A percentile compares a stretch with the other conserved stretches of the same genome.
phyloP scores from a whole-genome alignment of 208 protist species.

The Naegleria gruberi region DNA sequence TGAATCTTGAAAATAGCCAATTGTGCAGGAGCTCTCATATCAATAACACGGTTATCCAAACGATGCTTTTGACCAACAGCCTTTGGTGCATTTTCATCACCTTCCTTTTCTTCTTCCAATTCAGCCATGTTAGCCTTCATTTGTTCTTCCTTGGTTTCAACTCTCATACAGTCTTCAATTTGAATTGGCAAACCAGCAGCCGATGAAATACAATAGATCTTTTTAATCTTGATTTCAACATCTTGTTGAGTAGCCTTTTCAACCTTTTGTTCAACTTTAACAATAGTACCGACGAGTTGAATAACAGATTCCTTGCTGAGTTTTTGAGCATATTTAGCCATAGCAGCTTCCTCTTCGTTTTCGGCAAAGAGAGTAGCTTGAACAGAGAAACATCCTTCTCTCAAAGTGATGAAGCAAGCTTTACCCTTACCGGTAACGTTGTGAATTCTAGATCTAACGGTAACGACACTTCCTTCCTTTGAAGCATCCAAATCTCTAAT shows the following conservation, averaged over 20 bases:
- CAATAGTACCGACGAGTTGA: background rate
- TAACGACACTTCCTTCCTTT: background rate
- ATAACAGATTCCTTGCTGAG: background rate
- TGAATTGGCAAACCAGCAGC: background rate
- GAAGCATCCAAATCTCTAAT: background rate
- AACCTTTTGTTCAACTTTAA: background rate
- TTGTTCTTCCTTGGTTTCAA: background rate
- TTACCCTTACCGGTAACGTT: background rate
- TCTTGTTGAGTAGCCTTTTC: background rate
- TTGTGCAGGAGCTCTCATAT: slow-evolving; percentile 90
- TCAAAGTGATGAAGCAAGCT: background rate
- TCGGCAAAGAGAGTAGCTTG: background rate
- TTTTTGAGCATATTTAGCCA: slow-evolving; percentile 10
- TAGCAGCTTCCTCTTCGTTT: background rate
- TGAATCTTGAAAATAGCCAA: slow-evolving; percentile 91
- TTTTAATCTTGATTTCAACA: slow-evolving; percentile 4
- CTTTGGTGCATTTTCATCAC: background rate
- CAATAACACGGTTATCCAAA: slow-evolving; percentile 92
- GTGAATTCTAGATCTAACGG: background rate
- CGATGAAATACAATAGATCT: background rate
- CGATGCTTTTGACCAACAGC: slow-evolving; percentile 41
- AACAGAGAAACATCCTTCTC: background rate
- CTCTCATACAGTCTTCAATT: background rate
- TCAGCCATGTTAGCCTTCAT: background rate
- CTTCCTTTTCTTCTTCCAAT: background rate